These are phyloP conservation scores for Sphagnum fallax DNA, from an alignment of 228 moss, liverwort and hornwort species.

Conservation along the genomic window DNA sequence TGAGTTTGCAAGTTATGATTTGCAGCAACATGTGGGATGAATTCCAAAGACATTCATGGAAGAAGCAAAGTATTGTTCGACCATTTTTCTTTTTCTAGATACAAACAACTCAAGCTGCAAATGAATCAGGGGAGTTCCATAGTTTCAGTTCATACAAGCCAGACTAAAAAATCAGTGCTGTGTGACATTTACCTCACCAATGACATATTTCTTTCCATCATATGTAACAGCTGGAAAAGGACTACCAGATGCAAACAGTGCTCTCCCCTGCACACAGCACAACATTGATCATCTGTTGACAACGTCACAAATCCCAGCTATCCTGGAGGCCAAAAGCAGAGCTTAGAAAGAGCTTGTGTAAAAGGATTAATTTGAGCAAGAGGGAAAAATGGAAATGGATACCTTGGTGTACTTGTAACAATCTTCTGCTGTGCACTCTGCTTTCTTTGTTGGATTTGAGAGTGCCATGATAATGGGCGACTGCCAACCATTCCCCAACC, in stretches of 20 bases:
- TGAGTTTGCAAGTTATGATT: too few species aligned
- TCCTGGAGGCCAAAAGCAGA: background rate
- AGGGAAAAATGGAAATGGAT: background rate
- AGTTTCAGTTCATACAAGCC: background rate
- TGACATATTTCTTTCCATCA: constrained; percentile 63
- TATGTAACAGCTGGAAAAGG: constrained; percentile 70
- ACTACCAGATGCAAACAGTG: constrained; percentile 80
- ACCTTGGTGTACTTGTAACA: constrained; percentile 83
- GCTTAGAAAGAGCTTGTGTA: background rate
- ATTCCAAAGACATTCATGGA: too few species aligned
- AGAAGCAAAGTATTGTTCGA: too few species aligned
- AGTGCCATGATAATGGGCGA: constrained; percentile 86
- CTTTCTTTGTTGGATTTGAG: constrained; percentile 73
- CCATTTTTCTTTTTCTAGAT: too few species aligned
- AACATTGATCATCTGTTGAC: background rate
- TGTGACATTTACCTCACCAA: constrained; percentile 56
- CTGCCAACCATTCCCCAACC: constrained; percentile 28
- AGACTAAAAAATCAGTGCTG: background rate
- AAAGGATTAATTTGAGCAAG: too few species aligned
- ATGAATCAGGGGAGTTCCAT: background rate
- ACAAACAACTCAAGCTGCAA: background rate
- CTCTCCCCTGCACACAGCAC: constrained; percentile 53
- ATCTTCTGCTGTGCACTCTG: constrained; percentile 88
- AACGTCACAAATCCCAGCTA: background rate
- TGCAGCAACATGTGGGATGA: too few species aligned